Base-by-base conservation (phyloP, 805 yeast species). In the Barnettozyma sp. region DNA sequence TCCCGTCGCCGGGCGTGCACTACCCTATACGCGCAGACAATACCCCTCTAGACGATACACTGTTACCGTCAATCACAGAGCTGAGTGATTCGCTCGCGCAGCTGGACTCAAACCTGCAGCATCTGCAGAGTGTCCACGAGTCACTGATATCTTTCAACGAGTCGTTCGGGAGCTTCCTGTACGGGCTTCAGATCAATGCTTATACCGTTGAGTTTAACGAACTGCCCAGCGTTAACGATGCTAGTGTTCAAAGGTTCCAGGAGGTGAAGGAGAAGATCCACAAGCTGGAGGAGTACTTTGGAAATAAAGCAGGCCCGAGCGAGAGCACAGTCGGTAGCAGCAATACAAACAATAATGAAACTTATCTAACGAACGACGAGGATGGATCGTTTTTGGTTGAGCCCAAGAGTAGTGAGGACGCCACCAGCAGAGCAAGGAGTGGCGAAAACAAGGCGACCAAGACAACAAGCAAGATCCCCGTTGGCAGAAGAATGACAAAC, bases 141-240 rank as follows among this genome's bases (percentile, higher is more conserved):
- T 72, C 74, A 6, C 58, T 87, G 15, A 66, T 69, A 3, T 62
- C 66, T 20, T 79, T 87, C 56, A 85, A 85, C 52, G 96, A 86
- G 56, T 73, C 85, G 2, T 74, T 87, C 48, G 77, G 84, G 2
- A 66, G 88, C 26, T 77, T 86, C 36, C 54, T 86, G 35, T 84
- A 82, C 50, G 95, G 95, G 2, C 59, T 86, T 33, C 75, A 81
- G 52, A 76, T 85, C 57, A 85, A 87, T 50, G 88, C 94, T 42
- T 86, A 92, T 80, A 83, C 95, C 58, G 82, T 82, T 19, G 87
- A 82, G 50, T 83, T 83, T 34, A 45, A 46, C 14, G 53, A 50
- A 30, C 33, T 52, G 4, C 54, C 55, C 12, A 30, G 32, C 19
- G 21, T 33, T 2, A 34, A 38, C 6, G 42, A 41, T 12, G 16